Evolutionary conservation across 257 asterid species (phyloP).

Genomic region (Agastache rugosa): DNA sequence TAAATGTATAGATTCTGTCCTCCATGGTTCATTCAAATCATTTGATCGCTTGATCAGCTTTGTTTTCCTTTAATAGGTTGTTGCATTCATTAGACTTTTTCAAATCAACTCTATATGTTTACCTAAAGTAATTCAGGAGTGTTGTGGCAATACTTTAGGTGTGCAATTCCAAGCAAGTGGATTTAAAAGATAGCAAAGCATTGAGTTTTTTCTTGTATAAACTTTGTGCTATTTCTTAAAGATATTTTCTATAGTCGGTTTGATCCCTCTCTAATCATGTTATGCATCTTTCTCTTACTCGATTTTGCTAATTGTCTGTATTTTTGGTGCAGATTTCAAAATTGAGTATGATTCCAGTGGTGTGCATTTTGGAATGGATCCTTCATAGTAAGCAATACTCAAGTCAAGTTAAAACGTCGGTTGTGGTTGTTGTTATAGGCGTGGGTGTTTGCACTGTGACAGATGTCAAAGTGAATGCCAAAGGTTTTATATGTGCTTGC

Average conservation of each 20-base stretch:
- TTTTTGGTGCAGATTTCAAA: constrained; percentile 75
- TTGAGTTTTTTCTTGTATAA: not conserved
- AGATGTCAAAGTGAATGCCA: constrained; percentile 85
- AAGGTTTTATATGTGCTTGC: constrained; percentile 86
- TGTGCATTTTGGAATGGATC: constrained; percentile 93
- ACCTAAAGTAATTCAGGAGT: not conserved
- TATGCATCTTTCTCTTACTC: constrained; percentile 10
- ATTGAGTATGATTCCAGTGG: constrained; percentile 98
- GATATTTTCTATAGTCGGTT: not conserved
- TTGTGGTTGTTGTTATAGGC: constrained; percentile 88
- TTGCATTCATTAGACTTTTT: not conserved
- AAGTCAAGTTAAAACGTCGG: constrained; percentile 74
- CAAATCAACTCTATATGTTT: not conserved
- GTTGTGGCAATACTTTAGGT: not conserved
- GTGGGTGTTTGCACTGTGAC: constrained; percentile 98
- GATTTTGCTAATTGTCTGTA: constrained; percentile 30
- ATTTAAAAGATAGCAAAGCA: not conserved
- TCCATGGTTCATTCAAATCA: not conserved
- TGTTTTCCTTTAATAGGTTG: constrained; percentile 9
- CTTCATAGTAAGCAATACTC: constrained; percentile 79
- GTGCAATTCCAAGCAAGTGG: not conserved
- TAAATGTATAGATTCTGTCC: not conserved
- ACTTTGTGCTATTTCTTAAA: not conserved
- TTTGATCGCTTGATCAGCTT: not conserved
- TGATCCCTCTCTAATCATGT: not conserved